phyloP scores from a whole-genome alignment of 2,329 filamentous ascomycete genomes.

The Fusarium nelsonii region DNA sequence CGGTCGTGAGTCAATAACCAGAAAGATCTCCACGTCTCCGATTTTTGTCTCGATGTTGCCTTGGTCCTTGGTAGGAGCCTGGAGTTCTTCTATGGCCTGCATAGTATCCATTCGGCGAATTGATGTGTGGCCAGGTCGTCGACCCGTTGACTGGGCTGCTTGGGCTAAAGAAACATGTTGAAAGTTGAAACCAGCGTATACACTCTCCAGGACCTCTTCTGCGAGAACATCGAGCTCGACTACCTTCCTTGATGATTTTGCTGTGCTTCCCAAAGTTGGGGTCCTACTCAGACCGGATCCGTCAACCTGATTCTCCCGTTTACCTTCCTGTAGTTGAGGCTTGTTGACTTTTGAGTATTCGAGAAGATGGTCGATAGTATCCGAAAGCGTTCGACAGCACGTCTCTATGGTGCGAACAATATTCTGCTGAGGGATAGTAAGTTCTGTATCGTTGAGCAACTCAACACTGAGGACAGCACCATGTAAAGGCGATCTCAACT shows the following conservation, averaged over 20 bases:
- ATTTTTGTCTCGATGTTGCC: constrained; percentile 21
- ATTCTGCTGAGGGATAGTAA: constrained; percentile 61
- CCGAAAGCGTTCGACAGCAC: constrained; percentile 64
- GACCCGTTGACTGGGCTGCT: constrained; percentile 12
- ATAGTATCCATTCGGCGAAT: constrained; percentile 51
- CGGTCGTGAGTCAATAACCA: constrained; percentile 56
- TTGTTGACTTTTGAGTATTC: constrained; percentile 68
- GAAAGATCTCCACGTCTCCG: constrained; percentile 49
- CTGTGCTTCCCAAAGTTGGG: constrained; percentile 9
- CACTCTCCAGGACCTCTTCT: constrained; percentile 62
- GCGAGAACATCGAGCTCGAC: constrained; percentile 56
- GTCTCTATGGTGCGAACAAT: constrained; percentile 63
- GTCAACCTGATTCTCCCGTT: constrained; percentile 1
- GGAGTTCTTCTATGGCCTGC: constrained; percentile 56
- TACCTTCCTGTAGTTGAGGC: constrained; percentile 33
- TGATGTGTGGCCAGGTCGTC: constrained; percentile 26
- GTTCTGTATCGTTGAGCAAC: constrained; percentile 63
- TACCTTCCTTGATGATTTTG: constrained; percentile 35
- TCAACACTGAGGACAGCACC: constrained; percentile 68
- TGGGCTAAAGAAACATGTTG: constrained; percentile 45
- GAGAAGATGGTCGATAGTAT: constrained; percentile 66
- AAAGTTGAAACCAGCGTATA: constrained; percentile 61
- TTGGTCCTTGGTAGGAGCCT: background rate
- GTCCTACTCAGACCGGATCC: background rate
- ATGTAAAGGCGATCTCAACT: constrained; percentile 71